These are phyloP conservation scores for Phytopythium litorale DNA, from an alignment of 352 stramenopile genomes.

Conservation along the genomic window DNA sequence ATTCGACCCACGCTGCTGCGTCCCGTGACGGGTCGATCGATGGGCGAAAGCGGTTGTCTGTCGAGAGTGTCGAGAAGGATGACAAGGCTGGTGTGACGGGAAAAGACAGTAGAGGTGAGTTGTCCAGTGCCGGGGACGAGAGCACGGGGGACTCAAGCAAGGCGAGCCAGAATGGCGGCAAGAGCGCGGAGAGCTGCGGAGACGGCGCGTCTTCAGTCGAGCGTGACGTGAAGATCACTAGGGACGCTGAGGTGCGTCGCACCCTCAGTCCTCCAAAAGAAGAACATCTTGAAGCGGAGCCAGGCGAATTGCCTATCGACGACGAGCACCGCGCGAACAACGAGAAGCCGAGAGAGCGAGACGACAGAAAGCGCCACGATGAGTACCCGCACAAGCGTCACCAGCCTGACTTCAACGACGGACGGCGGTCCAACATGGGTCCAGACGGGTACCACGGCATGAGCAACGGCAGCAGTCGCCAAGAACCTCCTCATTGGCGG, in stretches of 20 bases:
- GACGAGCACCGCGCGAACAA: neutral
- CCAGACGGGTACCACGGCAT: neutral
- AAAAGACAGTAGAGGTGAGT: neutral
- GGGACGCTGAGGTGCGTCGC: neutral
- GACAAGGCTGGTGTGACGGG: neutral
- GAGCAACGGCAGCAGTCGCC: neutral
- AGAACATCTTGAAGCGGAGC: neutral
- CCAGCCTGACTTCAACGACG: neutral
- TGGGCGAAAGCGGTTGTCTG: neutral
- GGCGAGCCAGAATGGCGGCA: neutral
- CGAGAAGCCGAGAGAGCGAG: neutral
- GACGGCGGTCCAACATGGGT: neutral
- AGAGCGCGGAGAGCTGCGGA: neutral
- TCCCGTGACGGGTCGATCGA: conserved; percentile 1
- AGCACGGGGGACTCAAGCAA: neutral
- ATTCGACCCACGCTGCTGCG: neutral
- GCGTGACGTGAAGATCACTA: neutral
- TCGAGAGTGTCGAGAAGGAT: neutral
- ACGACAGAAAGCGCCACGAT: neutral
- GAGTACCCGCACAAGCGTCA: neutral
- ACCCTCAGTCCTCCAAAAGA: neutral
- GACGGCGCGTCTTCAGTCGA: neutral
- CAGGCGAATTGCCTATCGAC: neutral
- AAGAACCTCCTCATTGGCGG: conserved; percentile 1
- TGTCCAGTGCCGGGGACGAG: neutral